Evolutionary conservation across 192 early-diverging fungal genomes (phyloP), one percentile per base, ranked within the genome.

Genomic region (Nowakowskiella sp.): DNA sequence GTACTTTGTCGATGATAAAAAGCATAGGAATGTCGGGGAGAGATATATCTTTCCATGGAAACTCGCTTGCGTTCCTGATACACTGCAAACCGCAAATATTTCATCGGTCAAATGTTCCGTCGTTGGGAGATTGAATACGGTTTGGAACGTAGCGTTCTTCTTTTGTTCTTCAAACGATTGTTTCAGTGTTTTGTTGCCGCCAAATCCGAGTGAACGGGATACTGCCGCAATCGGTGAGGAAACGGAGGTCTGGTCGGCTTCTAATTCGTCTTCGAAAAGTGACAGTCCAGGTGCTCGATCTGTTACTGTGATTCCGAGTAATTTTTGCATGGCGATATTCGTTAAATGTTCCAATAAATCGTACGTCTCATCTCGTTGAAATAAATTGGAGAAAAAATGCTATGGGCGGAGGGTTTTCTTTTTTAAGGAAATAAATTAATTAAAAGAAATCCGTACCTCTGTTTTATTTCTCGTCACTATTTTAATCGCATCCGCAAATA

Each of bases 301-400:
- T 10, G 80, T 64, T 3, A 80, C 73, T 1, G 91, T 86, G 62
- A 84, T 86, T 49, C 93, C 85, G 51, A 99, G 68, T 39, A 97
- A 68, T 28, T 82, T 73, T 51, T 87, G 76, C 90, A 96, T 94
- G 4, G 92, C 86, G 45, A 87, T 67, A 42, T 82, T 77, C 0
- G 89, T 88, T 45, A 99, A 70, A 57, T 94, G 88, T 42, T 92
- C 85, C n/a, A 99, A 72, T 50, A 96, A 73, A 54, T 96, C 92
- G 57, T 84, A 97, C 3, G 90, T 90, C 78, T 99, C 92, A 66
- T 99, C 92, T 24, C 96, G 79, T 44, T 89, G 87, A 67, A 99
- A 97, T 44, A 99, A 72, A 58, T 97, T 99, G 8, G 90, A 86
- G 51, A 99, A 91, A 46, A 86, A 67, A 67, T 90, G 82, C 85